These are phyloP conservation scores for Kappamyces sp. DNA, from an alignment of 192 early-diverging fungal genomes.

Conservation along the genomic window DNA sequence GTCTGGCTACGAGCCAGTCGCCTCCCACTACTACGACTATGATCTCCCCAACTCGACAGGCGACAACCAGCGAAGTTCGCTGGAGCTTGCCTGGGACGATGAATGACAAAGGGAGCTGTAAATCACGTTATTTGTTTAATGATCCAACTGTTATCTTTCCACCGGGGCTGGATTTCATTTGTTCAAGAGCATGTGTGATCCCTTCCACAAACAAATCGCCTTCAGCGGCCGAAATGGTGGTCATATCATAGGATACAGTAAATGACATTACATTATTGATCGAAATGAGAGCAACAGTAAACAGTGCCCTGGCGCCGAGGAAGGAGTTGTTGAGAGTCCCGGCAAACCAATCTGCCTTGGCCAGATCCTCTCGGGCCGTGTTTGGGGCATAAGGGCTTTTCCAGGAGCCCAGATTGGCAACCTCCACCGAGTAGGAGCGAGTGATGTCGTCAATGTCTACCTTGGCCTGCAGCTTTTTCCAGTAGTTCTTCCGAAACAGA, in stretches of 20 bases:
- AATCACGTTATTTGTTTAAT: no score
- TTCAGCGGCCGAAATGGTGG: conserved; percentile 29
- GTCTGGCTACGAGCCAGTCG: conserved; percentile 6
- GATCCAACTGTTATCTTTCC: no score
- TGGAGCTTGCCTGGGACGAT: no score
- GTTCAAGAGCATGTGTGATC: no score
- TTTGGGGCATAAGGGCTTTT: conserved; percentile 27
- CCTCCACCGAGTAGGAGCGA: conserved; percentile 35
- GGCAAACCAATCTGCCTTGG: conserved; percentile 26
- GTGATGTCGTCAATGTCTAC: conserved; percentile 28
- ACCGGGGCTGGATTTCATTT: no score
- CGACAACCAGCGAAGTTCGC: no score
- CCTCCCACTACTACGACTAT: conserved; percentile 9
- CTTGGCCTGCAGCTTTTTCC: conserved; percentile 26
- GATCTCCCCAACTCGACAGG: conserved; percentile 16
- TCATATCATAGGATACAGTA: conserved; percentile 26
- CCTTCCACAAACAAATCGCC: conserved; percentile 34
- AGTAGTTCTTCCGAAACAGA: conserved; percentile 33
- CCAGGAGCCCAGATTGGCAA: conserved; percentile 50
- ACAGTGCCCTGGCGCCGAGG: conserved; percentile 39
- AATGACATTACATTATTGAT: conserved; percentile 35
- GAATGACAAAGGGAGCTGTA: no score
- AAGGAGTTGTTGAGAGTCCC: conserved; percentile 39
- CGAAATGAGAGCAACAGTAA: conserved; percentile 42
- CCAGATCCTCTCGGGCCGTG: conserved; percentile 17